phyloP scores from a whole-genome alignment of 2,329 filamentous ascomycete species.

The Rachicladosporium sp. region DNA sequence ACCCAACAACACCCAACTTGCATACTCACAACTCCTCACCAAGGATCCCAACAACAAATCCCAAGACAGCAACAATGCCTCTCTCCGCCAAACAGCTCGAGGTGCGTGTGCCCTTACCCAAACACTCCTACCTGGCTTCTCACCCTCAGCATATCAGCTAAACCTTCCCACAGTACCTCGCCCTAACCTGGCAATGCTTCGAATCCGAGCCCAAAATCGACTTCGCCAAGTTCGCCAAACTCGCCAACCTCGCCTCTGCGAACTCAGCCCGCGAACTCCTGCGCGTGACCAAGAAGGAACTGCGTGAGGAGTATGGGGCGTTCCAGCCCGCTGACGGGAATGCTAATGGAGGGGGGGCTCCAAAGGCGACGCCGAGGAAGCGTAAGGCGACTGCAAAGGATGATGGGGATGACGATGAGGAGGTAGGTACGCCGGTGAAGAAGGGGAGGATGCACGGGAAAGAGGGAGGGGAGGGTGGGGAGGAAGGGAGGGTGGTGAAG shows the following conservation, averaged over 20 bases:
- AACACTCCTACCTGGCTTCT: not conserved
- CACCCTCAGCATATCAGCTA: not conserved
- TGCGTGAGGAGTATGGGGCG: conserved; percentile 17
- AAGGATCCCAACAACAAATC: no score
- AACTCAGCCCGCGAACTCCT: conserved; percentile 21
- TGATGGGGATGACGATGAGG: not conserved
- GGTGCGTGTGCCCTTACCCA: conserved; percentile 16
- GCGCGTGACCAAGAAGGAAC: conserved; percentile 24
- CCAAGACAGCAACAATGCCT: no score
- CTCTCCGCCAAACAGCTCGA: conserved; percentile 16
- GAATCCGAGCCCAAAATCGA: conserved; percentile 23
- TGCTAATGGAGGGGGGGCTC: no score
- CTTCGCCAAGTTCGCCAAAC: conserved; percentile 19
- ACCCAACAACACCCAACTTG: no score
- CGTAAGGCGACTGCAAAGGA: not conserved
- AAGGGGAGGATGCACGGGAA: conserved; percentile 1
- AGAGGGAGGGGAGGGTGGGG: conserved; percentile 1
- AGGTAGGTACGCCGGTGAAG: not conserved
- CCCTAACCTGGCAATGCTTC: conserved; percentile 18
- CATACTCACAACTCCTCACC: no score
- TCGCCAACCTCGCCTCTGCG: conserved; percentile 17
- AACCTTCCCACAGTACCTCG: not conserved
- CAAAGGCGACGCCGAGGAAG: not conserved
- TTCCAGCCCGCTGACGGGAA: not conserved
- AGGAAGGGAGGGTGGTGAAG: conserved; percentile 1